Evolutionary conservation across 106 monocot species (phyloP).

Genomic region (Phalaenopsis aphrodite): DNA sequence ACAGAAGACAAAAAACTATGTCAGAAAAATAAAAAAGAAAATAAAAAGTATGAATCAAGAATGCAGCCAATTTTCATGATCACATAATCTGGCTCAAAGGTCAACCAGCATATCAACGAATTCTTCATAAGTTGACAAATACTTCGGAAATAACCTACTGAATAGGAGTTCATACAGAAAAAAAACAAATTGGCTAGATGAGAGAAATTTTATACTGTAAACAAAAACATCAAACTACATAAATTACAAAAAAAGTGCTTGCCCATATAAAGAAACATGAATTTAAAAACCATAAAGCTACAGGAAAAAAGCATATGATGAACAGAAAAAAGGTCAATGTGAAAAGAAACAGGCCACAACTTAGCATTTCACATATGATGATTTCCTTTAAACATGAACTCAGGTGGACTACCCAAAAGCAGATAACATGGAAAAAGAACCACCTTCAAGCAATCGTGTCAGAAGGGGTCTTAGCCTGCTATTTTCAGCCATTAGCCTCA

Average conservation of each 20-base stretch:
- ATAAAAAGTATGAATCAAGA: too few species aligned
- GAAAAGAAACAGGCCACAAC: neutral
- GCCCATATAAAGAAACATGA: neutral
- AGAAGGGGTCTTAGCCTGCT: constrained; percentile 83
- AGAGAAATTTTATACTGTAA: neutral
- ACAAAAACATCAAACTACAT: neutral
- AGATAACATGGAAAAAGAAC: neutral
- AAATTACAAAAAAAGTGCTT: neutral
- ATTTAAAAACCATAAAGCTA: neutral
- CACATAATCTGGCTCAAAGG: too few species aligned
- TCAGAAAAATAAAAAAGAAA: neutral
- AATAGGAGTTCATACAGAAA: too few species aligned
- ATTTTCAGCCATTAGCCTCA: constrained; percentile 90
- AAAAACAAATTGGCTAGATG: neutral
- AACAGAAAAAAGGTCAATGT: neutral
- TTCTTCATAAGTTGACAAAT: too few species aligned
- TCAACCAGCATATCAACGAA: too few species aligned
- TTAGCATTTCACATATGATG: neutral
- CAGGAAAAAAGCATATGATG: neutral
- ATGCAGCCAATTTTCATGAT: too few species aligned
- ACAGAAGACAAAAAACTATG: neutral
- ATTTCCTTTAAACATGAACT: neutral
- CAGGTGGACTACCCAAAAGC: neutral
- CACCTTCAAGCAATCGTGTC: constrained; percentile 61
- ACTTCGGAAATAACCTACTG: too few species aligned